Evolutionary conservation across 306 rosid species (phyloP).

Genomic region (Dryas drummondii): DNA sequence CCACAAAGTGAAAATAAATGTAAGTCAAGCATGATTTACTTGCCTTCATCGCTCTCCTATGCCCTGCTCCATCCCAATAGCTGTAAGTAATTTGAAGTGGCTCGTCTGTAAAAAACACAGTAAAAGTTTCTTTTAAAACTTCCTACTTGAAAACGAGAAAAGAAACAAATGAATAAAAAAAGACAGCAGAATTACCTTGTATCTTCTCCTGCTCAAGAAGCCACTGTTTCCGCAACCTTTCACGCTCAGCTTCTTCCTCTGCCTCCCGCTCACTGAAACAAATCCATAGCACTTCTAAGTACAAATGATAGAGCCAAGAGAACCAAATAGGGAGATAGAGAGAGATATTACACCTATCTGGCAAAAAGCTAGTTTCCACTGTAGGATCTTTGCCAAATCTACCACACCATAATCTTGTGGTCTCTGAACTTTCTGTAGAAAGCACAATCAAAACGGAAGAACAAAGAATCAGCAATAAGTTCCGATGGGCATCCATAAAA

Average conservation of each 20-base stretch:
- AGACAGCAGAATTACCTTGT: slow-evolving; percentile 50
- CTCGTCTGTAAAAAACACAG: slow-evolving; percentile 55
- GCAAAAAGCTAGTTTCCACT: slow-evolving; percentile 94
- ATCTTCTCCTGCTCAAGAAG: slow-evolving; percentile 82
- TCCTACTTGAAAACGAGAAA: background rate
- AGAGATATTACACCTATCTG: slow-evolving; percentile 73
- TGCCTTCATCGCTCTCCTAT: slow-evolving; percentile 85
- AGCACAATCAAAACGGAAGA: slow-evolving; percentile 4
- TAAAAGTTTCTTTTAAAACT: background rate
- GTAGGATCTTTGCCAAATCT: slow-evolving; percentile 97
- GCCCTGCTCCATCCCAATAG: slow-evolving; percentile 99
- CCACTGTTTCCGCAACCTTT: slow-evolving; percentile 83
- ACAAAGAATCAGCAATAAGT: slow-evolving; percentile 10
- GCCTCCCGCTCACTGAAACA: slow-evolving; percentile 99
- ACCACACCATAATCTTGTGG: slow-evolving; percentile 41
- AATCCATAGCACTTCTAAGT: slow-evolving; percentile 75
- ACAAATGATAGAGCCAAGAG: slow-evolving; percentile 47
- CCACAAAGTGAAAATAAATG: background rate
- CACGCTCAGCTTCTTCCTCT: slow-evolving; percentile 97
- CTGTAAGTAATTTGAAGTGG: slow-evolving; percentile 94
- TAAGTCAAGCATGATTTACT: slow-evolving; percentile 26
- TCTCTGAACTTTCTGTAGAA: slow-evolving; percentile 41
- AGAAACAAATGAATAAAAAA: background rate
- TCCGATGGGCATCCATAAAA: slow-evolving; percentile 5
- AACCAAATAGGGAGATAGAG: slow-evolving; percentile 16